Percentiles rank a stretch among this genome's conserved stretches.
These are phyloP conservation scores for Oryza australiensis DNA, from an alignment of 176 grass and related monocot genomes.

Conservation along the genomic window DNA sequence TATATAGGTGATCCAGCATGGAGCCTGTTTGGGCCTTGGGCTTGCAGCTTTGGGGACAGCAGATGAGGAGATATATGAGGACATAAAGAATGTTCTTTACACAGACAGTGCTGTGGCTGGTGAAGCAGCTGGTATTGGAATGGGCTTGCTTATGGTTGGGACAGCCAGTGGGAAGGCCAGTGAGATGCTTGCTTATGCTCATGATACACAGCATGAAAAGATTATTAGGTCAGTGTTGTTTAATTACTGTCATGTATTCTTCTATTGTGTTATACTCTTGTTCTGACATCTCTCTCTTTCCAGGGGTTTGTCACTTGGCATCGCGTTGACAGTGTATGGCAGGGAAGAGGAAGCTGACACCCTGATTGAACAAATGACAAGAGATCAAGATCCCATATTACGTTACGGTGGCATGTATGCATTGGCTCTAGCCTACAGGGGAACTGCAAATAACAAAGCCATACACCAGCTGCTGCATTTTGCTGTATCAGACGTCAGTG, in stretches of 20 bases:
- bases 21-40: conserved; percentile 93
- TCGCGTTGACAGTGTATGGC: conserved; percentile 95
- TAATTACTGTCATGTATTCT: conserved; percentile 20
- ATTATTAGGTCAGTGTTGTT: conserved; percentile 83
- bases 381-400: conserved; percentile 99
- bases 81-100: conserved; percentile 95
- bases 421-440: conserved; percentile 93
- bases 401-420: conserved; percentile 99
- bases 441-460: conserved; percentile 97
- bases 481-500: conserved; percentile 96
- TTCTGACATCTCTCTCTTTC: conserved; percentile 32
- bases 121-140: conserved; percentile 97
- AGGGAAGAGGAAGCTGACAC: conserved; percentile 96
- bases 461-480: conserved; percentile 99
- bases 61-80: conserved; percentile 96
- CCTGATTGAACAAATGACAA: conserved; percentile 95
- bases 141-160: conserved; percentile 98
- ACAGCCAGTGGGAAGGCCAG: conserved; percentile 84
- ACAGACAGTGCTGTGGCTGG: conserved; percentile 94
- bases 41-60: conserved; percentile 90
- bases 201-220: conserved; percentile 99
- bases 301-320: conserved; percentile 91
- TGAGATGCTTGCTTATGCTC: conserved; percentile 96
- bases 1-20: conserved; percentile 93
- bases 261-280: neutral